Evolutionary conservation across 1,139 yeast genomes (phyloP), one percentile per base, ranked within the genome.

Genomic region (Pichia kudriavzevii): DNA sequence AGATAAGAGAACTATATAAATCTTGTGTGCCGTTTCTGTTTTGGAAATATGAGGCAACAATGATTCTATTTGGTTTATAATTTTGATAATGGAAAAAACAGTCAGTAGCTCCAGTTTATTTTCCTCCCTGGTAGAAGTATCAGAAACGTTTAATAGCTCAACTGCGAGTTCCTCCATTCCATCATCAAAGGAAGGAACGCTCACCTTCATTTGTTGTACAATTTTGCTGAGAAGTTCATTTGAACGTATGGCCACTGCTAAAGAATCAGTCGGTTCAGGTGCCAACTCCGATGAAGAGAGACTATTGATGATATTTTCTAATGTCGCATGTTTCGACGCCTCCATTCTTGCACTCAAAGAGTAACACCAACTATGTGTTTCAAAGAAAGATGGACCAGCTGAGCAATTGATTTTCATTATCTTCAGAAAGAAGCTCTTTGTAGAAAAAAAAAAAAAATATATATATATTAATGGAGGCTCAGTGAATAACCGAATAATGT

Each of bases 81-180:
- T 30, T 25, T 40, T 48, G 5, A 45, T 32, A 12, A 51, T 46
- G 7, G 52, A 44, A 13, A 43, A 16, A 2, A 50, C 50, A 1
- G 55, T 46, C 6, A 49, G 38, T 3, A 52, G 31, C 32, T 53
- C 58, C 7, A 52, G 30, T 23, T 44, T 44, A 20, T 35, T 31
- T 14, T 49, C 49, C 16, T 48, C 50, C 14, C 35, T 30, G 6
- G n/a, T 22, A 13, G 8, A 10, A 8, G 13, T 23, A 26, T 38
- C 13, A 4, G 16, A 5, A 19, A 18, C 7, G 3, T 22, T 20
- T 4, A 35, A 17, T 6, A 35, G 11, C 7, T 14, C 7, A 21
- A 21, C 28, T 2, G 21, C 17, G 5, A 18, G 8, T 6, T 25
- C 17, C 4, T 29, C 28, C 2, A 36, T 12, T 1, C 22, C 22